Evolutionary conservation across 176 grass and related monocot species (phyloP), one percentile per base, ranked within the genome.

Genomic region (Rhynchospora breviuscula): DNA sequence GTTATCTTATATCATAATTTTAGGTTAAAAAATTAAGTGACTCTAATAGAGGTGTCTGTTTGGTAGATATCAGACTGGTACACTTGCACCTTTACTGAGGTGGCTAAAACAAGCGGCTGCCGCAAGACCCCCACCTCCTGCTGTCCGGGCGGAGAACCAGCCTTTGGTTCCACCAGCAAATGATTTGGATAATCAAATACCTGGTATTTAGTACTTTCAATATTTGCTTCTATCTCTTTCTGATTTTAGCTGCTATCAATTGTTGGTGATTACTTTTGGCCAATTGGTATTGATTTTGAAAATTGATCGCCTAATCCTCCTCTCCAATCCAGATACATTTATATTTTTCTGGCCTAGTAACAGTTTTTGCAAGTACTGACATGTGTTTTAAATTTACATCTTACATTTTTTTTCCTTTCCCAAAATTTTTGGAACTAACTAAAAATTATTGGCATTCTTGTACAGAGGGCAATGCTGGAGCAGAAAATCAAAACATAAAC

Each of bases 61-160:
- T 51, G 47, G 9, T 60, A 95, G 95, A 79, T 98, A 95, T 89
- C 92, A 98, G 84, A 98, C 93, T 62, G 91, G 95, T 70, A 85
- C 82, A 13, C 86, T 98, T 86, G 67, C 87, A 75, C 92, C 92
- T 80, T 86, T 98, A 25, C n/a, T 95, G 79, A 84, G 93, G 85
- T 90, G 88, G 92, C 71, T 98, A 72, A 89, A 85, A 61, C 92
- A 87, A 54, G 90, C 82, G 40, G 77, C 69, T 8, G 92, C 92
- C 9, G 79, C 88, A 84, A 91, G 83, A 76, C 96, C 89, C 66
- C 86, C 86, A 7, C 89, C 85, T 72, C 79, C 85, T 81, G 87
- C 86, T 89, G 85, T 83, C 69, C 89, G 23, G 10, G 70, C 18
- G 9, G 86, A 90, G 61, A 91, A 93, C 61, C 90, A 8, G 31